Conservation (phyloP, 257 asterid genomes). For the Cruciata laevipes region DNA sequence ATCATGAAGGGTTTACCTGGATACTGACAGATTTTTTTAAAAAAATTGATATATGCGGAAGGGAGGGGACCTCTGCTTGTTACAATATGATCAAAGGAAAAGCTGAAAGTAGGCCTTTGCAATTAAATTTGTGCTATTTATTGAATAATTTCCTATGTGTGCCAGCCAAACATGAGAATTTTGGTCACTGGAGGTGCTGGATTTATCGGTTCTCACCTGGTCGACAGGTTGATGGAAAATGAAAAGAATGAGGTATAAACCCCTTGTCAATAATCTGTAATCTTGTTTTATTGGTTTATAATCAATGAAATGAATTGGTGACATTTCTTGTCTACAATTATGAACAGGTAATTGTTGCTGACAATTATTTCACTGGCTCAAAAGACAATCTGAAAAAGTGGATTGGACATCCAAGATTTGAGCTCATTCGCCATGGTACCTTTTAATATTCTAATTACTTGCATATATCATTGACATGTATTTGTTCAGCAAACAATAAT, state of each 20-base stretch:
- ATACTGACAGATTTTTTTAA: background rate
- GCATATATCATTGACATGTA: background rate
- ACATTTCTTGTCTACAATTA: background rate
- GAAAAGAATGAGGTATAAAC: constrained; percentile 50
- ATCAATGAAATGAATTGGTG: background rate
- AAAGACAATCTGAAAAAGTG: constrained; percentile 42
- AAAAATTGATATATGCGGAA: background rate
- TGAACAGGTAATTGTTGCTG: constrained; percentile 42
- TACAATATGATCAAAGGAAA: background rate
- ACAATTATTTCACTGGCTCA: constrained; percentile 46
- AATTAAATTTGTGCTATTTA: background rate
- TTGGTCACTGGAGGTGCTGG: constrained; percentile 56
- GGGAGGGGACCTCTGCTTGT: background rate
- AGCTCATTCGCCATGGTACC: constrained; percentile 48
- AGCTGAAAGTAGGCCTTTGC: background rate
- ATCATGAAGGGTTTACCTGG: background rate
- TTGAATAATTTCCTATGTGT: background rate
- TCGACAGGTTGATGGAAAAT: constrained; percentile 44
- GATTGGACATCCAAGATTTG: constrained; percentile 56
- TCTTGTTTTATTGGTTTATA: background rate
- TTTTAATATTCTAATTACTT: background rate
- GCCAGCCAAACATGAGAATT: constrained; percentile 49
- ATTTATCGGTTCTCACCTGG: constrained; percentile 49
- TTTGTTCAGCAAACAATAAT: background rate
- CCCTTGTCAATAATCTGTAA: background rate